These are phyloP conservation scores for Paraleonurus japonicus DNA, from an alignment of 257 asterid species.

Conservation along the genomic window DNA sequence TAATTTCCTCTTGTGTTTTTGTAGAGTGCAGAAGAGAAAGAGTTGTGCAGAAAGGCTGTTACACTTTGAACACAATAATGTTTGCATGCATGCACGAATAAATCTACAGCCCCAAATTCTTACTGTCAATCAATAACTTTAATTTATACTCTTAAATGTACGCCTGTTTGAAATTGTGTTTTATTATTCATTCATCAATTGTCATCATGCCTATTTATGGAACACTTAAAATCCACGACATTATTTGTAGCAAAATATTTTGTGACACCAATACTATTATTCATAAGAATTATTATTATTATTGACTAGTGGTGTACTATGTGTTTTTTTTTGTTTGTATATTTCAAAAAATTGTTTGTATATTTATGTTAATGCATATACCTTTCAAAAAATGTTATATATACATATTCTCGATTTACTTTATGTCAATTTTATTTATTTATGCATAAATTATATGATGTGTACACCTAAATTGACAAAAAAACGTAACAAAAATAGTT, in stretches of 20 bases:
- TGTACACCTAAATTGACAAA: background rate
- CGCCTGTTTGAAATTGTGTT: background rate
- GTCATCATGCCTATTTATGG: background rate
- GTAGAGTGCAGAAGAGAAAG: background rate
- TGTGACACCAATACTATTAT: no score
- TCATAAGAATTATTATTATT: no score
- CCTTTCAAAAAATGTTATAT: no score
- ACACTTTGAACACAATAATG: background rate
- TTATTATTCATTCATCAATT: background rate
- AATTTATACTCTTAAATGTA: background rate
- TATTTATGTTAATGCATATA: no score
- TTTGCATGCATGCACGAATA: conserved; percentile 22
- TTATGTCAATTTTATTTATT: no score
- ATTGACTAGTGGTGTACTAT: no score
- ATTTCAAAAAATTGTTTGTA: no score
- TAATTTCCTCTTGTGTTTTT: background rate
- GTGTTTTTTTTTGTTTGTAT: no score
- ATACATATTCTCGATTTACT: no score
- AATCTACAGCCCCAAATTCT: background rate
- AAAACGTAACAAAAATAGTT: no score
- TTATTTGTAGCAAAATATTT: no score
- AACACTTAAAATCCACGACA: no score
- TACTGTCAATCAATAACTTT: background rate
- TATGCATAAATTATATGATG: background rate
- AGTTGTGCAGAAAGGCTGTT: background rate